Percentiles rank a stretch among this genome's conserved stretches.
These are phyloP conservation scores for Penicillium sp. DNA, from an alignment of 2,329 filamentous ascomycete genomes.

Conservation along the genomic window DNA sequence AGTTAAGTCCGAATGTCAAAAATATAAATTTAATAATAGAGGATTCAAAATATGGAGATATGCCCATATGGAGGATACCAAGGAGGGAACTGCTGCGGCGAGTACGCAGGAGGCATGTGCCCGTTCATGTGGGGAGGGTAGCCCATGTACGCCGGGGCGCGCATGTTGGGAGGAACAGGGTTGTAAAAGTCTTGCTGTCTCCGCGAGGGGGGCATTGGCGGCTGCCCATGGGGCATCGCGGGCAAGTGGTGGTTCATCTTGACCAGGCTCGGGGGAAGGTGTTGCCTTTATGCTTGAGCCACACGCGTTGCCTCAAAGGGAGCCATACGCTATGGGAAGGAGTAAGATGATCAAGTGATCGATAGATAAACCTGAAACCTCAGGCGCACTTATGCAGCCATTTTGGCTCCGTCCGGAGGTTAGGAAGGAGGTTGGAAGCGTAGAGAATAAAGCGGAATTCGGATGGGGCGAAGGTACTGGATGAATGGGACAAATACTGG, in stretches of 20 bases:
- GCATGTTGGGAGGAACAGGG: constrained; percentile 52
- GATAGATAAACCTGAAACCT: constrained; percentile 16
- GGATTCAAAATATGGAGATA: too few species aligned
- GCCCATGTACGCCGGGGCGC: constrained; percentile 61
- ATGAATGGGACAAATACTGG: constrained; percentile 13
- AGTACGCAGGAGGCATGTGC: constrained; percentile 49
- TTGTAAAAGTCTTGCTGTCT: constrained; percentile 51
- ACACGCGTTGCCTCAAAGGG: constrained; percentile 44
- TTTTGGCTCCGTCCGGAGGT: constrained; percentile 29
- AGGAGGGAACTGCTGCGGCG: constrained; percentile 48
- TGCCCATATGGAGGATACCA: constrained; percentile 49
- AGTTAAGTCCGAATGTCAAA: too few species aligned
- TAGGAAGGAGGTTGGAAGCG: constrained; percentile 4
- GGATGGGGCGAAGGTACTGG: constrained; percentile 4
- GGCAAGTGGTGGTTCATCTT: constrained; percentile 50
- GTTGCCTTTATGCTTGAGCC: constrained; percentile 40
- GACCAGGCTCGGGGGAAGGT: constrained; percentile 32
- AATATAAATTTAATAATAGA: too few species aligned
- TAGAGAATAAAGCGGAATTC: constrained; percentile 12
- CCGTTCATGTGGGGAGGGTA: constrained; percentile 60
- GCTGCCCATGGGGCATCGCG: constrained; percentile 51
- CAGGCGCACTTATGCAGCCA: constrained; percentile 38
- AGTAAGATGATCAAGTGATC: constrained; percentile 18
- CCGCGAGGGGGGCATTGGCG: constrained; percentile 52
- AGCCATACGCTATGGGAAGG: constrained; percentile 41